Base-by-base conservation (phyloP, 495 filamentous ascomycete species). In the Glutinoglossum americanum region DNA sequence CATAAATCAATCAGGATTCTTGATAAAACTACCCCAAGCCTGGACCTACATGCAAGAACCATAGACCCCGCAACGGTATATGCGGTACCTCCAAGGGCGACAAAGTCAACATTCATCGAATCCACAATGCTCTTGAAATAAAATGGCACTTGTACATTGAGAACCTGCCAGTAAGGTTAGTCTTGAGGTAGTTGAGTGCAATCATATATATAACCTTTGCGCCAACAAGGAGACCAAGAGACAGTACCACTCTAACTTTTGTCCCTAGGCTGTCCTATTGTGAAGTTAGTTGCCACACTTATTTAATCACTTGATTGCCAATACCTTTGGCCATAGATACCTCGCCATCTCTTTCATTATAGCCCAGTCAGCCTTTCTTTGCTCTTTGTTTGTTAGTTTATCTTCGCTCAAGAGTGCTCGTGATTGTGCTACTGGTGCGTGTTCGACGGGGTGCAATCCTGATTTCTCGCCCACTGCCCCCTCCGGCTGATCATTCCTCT, bases 101-200 rank as follows among this genome's bases (percentile, higher is more conserved):
- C 77, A 69, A 96, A 85, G 66, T 96, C 92, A 60, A 98, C 76
- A 66, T 98, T 98, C 87, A 98, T 93, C 23, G 82, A 81, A 67
- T 98, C 92, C 48, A 98, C 84, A 62, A 98, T 98, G 67, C 75
- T 86, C 69, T 96, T 95, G 73, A 98, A 97, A 72, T 94, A 98
- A 69, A 98, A 98, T 3, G 92, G 92, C 41, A 98, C 84, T 71
- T 98, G 87, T 7, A 98, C 93, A 69, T 96, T 98, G 62, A 97
- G 74, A 57, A 94, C 76, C 81, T 84, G 63, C 28, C 37, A 35
- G 49, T 35, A 27, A 6, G 39, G 30, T 47, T 19, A 58, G 56
- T 17, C 39, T 47, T n/a, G 15, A 21, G 9, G 5, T 23, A 10
- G 11, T 26, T 8, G 9, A 58, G 27, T 13, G 23, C 28, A n/a